Base-by-base conservation (phyloP, 805 yeast species). In the Teunomyces gatunensis region DNA sequence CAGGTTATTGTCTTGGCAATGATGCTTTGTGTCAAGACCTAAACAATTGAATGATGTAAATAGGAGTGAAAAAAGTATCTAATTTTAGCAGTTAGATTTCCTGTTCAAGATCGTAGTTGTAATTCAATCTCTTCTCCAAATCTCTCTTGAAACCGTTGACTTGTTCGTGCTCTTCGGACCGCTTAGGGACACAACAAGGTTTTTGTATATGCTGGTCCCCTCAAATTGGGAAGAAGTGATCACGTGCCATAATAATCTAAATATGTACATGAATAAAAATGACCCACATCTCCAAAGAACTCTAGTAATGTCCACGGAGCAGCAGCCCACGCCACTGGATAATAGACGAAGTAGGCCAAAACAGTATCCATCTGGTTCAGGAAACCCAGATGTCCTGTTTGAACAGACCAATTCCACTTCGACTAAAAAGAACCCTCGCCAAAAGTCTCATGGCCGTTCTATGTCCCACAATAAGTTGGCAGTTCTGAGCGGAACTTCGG, bases 301-400 rank as follows among this genome's bases (percentile, higher is more conserved):
- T 5, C 27, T 6, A 21, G 25, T 23, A n/a, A 37, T 37, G 40
- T 37, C 40, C n/a, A 21, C 25, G 6, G 40, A 37, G 23, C 40
- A 37, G 9, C 25, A 12, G 29, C 6, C 40, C 5, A 37, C 40
- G n/a, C 29, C 27, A 13, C 28, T 37, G 11, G 43, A 40, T 5
- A 40, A 40, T 27, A 18, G 43, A 28, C 34, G 43, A n/a, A 34
- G 43, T 9, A 15, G 43, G 34, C 43, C 34, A 3, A 40, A 40
- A 29, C 34, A 15, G 13, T 15, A 28, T 15, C 32, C 20, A 9
- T 6, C 13, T 6, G 43, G 25, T 17, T 4, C 17, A 18, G 27
- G 27, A 15, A 20, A 29, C 33, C 43, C n/a, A 18, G 43, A 40
- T 13, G 20, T 12, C 17, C 25, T 27, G 21, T 20, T 20, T 18